These are phyloP conservation scores for Fusarium verticillioides DNA, from an alignment of 2,329 filamentous ascomycete species.

Conservation along the genomic window DNA sequence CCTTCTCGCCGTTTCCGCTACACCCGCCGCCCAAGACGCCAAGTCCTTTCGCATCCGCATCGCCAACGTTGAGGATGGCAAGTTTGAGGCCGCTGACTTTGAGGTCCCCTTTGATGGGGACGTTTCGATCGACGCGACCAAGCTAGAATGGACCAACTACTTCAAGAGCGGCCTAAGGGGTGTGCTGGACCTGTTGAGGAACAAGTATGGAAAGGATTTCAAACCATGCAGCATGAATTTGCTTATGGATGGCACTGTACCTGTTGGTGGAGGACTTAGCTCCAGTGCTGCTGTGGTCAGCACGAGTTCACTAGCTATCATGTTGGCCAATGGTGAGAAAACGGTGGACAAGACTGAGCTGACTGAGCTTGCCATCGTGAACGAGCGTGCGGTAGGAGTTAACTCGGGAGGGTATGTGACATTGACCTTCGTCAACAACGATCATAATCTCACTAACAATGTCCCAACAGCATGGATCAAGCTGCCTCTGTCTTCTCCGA, in stretches of 20 bases:
- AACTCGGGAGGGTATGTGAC: slow-evolving; percentile 86
- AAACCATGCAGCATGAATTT: slow-evolving; percentile 82
- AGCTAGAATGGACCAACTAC: slow-evolving; percentile 98
- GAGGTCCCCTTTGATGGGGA: slow-evolving; percentile 70
- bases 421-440: background rate
- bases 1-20: slow-evolving; percentile 79
- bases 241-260: slow-evolving; percentile 90
- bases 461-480: slow-evolving; percentile 84
- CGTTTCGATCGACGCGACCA: slow-evolving; percentile 84
- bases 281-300: slow-evolving; percentile 95
- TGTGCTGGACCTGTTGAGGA: slow-evolving; percentile 80
- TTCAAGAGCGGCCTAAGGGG: slow-evolving; percentile 92
- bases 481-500: slow-evolving; percentile 94
- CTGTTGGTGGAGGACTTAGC: slow-evolving; percentile 89
- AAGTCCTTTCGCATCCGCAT: slow-evolving; percentile 77
- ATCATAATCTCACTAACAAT: slow-evolving; percentile 24
- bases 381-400: slow-evolving; percentile 92
- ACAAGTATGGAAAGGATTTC: slow-evolving; percentile 71
- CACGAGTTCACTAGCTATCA: slow-evolving; percentile 86
- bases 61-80: slow-evolving; percentile 79
- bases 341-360: slow-evolving; percentile 90
- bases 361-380: slow-evolving; percentile 92
- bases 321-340: slow-evolving; percentile 83
- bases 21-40: slow-evolving; percentile 59
- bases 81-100: slow-evolving; percentile 82